Evolutionary conservation across 2,329 filamentous ascomycete species (phyloP).

Genomic region (Ceratocystis ficicola): DNA sequence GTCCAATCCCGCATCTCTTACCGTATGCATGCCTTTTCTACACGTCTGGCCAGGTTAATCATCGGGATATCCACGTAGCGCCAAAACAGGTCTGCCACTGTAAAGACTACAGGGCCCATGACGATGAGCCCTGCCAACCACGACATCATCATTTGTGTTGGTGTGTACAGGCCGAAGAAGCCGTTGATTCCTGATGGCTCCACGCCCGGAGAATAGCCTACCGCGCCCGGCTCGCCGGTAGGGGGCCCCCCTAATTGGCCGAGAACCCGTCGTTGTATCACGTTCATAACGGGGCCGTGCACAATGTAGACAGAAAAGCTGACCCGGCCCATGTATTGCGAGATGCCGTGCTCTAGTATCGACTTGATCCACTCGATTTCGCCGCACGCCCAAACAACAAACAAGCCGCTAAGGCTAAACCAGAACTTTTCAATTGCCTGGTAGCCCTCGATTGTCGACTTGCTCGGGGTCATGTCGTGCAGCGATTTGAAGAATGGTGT

Average conservation of each 20-base stretch:
- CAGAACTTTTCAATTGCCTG: conserved; percentile 37
- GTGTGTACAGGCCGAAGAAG: conserved; percentile 20
- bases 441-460: conserved; percentile 40
- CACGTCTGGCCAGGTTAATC: conserved; percentile 21
- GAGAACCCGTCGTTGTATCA: conserved; percentile 17
- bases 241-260: conserved; percentile 16
- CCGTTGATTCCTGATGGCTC: conserved; percentile 19
- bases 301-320: conserved; percentile 51
- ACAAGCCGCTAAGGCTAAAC: conserved; percentile 41
- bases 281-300: conserved; percentile 30
- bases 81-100: conserved; percentile 22
- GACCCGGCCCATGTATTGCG: conserved; percentile 49
- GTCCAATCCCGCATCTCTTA: neutral
- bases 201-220: conserved; percentile 17
- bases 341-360: conserved; percentile 38
- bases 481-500: conserved; percentile 30
- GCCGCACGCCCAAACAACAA: conserved; percentile 41
- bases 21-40: conserved; percentile 14
- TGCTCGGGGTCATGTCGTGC: conserved; percentile 40
- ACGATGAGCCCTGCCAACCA: conserved; percentile 22
- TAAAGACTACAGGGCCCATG: conserved; percentile 21
- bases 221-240: conserved; percentile 14
- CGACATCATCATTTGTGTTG: conserved; percentile 18
- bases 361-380: conserved; percentile 37
- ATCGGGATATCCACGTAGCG: conserved; percentile 22